These are phyloP conservation scores for Pythium graminicola DNA, from an alignment of 352 stramenopile genomes.

Conservation along the genomic window DNA sequence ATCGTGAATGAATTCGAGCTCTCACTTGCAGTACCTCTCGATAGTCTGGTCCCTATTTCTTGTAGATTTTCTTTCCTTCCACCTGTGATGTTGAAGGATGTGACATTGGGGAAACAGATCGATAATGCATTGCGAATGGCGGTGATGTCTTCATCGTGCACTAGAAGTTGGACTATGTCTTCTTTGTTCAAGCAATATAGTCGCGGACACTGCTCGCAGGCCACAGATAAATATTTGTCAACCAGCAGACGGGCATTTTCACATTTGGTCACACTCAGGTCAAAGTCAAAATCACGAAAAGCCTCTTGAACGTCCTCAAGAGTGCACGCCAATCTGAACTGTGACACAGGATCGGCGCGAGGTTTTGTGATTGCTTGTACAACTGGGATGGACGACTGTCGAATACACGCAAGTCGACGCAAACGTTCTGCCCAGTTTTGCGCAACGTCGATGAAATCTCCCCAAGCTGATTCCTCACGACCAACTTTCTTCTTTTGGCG, in stretches of 20 bases:
- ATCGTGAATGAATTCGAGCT: slow-evolving; percentile 2
- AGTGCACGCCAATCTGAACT: slow-evolving; percentile 28
- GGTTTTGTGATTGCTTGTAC: not conserved
- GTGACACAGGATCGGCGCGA: not conserved
- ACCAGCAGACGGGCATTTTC: slow-evolving; percentile 36
- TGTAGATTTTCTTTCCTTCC: slow-evolving; percentile 14
- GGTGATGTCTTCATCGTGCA: slow-evolving; percentile 33
- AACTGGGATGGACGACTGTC: not conserved
- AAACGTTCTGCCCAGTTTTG: slow-evolving; percentile 39
- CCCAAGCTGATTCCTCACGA: slow-evolving; percentile 25
- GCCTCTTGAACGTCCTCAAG: slow-evolving; percentile 34
- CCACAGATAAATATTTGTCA: slow-evolving; percentile 29
- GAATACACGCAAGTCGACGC: slow-evolving; percentile 38
- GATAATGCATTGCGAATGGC: slow-evolving; percentile 26
- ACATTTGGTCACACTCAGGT: slow-evolving; percentile 27
- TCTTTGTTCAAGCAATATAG: slow-evolving; percentile 36
- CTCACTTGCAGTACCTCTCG: not conserved
- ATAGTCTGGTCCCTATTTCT: not conserved
- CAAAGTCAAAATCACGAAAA: slow-evolving; percentile 59
- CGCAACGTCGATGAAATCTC: slow-evolving; percentile 27
- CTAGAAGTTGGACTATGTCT: slow-evolving; percentile 32
- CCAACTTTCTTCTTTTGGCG: slow-evolving; percentile 14
- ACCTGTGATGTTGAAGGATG: slow-evolving; percentile 29
- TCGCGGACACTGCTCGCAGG: slow-evolving; percentile 35
- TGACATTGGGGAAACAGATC: slow-evolving; percentile 35